Evolutionary conservation across 1,284 basidiomycete species (phyloP), one percentile per base, ranked within the genome.

Genomic region (Thecaphora thlaspeos): DNA sequence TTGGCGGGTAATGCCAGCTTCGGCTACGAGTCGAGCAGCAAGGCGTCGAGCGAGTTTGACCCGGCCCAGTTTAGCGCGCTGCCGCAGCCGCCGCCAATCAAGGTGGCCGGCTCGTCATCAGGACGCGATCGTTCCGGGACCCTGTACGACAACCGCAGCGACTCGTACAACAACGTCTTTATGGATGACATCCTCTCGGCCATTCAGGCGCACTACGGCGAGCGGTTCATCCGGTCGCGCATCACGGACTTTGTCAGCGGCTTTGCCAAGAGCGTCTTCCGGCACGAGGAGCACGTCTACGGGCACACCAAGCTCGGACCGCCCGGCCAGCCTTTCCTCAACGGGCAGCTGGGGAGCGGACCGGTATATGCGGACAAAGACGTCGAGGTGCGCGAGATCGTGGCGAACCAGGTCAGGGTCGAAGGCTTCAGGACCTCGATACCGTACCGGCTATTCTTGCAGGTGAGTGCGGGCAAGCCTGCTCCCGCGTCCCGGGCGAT

Each of bases 171-270:
- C 73, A 88, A 86, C 64, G 62, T 87, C 14, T 94, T 96, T 79
- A 89, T 96, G 74, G 91, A 96, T 55, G 93, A 96, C 87, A 83
- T 90, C 50, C 81, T 84, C n/a, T 77, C 83, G 15, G 86, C 88
- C 2, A 87, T 90, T 41, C 81, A 83, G 15, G 83, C 83, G 14
- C 89, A 90, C 71, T 89, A 86, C 68, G 88, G 89, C 42, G 90
- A 93, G 77, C 80, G 82, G 10, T 82, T 86, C 59, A 85, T 93
- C n/a, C 86, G 89, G 5, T 81, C 86, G 10, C 83, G 88, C 14
- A 87, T 91, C 69, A 83, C 84, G 15, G 89, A 91, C 65, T 91
- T 89, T 70, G 83, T 87, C 3, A 75, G 78, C 42, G 83, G 88
- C 5, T 91, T 93, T 73, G 83, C 89, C 26, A 82, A 86, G 30